Percentiles rank a stretch among this genome's conserved stretches.
Evolutionary conservation across 306 rosid genomes (phyloP).

Genomic region (Vachellia collinsii): DNA sequence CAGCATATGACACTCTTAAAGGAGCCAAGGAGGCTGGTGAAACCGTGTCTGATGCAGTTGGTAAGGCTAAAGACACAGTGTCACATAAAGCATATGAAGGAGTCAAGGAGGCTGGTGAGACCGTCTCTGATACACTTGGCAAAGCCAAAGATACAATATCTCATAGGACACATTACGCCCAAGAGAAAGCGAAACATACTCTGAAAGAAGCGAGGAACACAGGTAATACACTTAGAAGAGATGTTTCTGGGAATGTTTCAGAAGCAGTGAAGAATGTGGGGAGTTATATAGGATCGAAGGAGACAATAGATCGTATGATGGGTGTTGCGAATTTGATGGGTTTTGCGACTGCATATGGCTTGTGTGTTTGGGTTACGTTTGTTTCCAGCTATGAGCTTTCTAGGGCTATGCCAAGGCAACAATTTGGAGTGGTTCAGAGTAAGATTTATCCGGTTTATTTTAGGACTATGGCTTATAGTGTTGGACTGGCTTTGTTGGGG

Average conservation of each 20-base stretch:
- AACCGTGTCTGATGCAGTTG: too few relatives aligned
- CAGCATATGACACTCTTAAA: too few relatives aligned
- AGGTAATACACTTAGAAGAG: conserved; percentile 30
- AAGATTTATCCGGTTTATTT: conserved; percentile 86
- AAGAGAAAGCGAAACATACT: conserved; percentile 19
- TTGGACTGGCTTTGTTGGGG: conserved; percentile 59
- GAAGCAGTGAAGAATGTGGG: conserved; percentile 15
- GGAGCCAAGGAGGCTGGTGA: too few relatives aligned
- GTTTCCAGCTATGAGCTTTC: conserved; percentile 64
- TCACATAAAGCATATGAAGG: too few relatives aligned
- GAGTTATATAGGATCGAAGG: not conserved
- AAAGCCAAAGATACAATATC: conserved; percentile 41
- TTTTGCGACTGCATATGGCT: conserved; percentile 64
- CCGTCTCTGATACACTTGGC: conserved; percentile 15
- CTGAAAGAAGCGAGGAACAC: conserved; percentile 21
- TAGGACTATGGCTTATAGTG: conserved; percentile 51
- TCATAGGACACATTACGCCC: conserved; percentile 25
- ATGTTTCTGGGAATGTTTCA: conserved; percentile 43
- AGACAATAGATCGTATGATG: conserved; percentile 15
- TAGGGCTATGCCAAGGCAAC: conserved; percentile 64
- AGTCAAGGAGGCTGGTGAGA: conserved; percentile 37
- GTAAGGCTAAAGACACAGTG: too few relatives aligned
- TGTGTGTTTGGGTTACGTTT: conserved; percentile 78
- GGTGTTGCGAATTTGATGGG: conserved; percentile 52
- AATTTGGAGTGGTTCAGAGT: conserved; percentile 80